phyloP scores from a whole-genome alignment of 2,329 filamentous ascomycete species.

The Rhinocladiella mackenziei region DNA sequence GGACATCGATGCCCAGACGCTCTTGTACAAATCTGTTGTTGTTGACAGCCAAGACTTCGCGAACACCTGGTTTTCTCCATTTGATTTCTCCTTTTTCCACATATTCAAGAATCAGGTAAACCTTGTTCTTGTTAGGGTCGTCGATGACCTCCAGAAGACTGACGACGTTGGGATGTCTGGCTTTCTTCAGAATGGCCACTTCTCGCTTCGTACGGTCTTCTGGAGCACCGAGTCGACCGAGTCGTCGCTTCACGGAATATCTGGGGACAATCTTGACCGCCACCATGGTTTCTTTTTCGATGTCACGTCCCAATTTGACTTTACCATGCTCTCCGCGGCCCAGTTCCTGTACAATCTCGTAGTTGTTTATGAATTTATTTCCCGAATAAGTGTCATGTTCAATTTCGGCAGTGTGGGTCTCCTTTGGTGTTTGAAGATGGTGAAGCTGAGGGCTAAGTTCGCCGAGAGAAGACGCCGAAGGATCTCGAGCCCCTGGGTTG shows the following conservation, averaged over 20 bases:
- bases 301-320: constrained; percentile 86
- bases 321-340: constrained; percentile 95
- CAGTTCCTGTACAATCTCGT: constrained; percentile 94
- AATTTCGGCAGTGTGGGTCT: constrained; percentile 88
- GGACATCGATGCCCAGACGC: constrained; percentile 73
- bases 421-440: constrained; percentile 69
- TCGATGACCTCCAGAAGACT: constrained; percentile 95
- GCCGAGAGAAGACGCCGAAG: constrained; percentile 35
- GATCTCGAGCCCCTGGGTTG: constrained; percentile 34
- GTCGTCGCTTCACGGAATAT: constrained; percentile 84
- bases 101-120: constrained; percentile 95
- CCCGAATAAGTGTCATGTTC: constrained; percentile 85
- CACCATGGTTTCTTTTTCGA: constrained; percentile 71
- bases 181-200: constrained; percentile 97
- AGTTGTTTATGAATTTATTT: constrained; percentile 95
- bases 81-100: constrained; percentile 90
- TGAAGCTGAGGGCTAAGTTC: constrained; percentile 60
- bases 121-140: constrained; percentile 92
- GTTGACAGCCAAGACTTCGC: constrained; percentile 78
- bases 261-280: constrained; percentile 98
- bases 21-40: constrained; percentile 68
- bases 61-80: constrained; percentile 85
- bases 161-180: constrained; percentile 94
- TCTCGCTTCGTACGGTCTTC: constrained; percentile 81
- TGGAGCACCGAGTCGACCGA: constrained; percentile 70